Conservation (phyloP, 2,329 filamentous ascomycete species). For the Fusarium sp. region DNA sequence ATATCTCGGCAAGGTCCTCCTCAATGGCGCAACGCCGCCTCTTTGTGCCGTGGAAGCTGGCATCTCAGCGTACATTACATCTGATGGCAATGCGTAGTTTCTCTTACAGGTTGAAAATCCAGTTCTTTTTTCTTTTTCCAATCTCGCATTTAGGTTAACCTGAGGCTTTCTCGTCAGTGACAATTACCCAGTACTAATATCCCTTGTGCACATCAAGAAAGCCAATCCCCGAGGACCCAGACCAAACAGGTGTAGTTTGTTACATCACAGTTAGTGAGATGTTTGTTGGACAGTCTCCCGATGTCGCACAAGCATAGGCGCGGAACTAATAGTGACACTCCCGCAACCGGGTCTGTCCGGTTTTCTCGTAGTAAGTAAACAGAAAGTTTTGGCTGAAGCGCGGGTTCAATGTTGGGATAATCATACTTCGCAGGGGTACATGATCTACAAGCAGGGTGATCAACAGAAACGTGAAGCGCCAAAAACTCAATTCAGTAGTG, state of each 20-base stretch:
- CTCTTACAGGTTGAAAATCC: neutral
- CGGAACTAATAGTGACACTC: neutral
- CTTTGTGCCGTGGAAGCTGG: neutral
- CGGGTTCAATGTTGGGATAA: neutral
- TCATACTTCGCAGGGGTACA: neutral
- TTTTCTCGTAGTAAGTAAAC: neutral
- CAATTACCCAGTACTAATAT: neutral
- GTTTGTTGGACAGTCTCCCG: neutral
- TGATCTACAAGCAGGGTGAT: slow-evolving; percentile 15
- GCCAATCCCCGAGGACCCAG: neutral
- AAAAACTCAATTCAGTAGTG: neutral
- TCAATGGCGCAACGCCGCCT: slow-evolving; percentile 21
- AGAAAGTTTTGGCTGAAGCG: neutral
- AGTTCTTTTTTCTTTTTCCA: neutral
- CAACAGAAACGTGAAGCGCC: neutral
- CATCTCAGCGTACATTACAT: neutral
- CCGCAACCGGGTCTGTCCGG: neutral
- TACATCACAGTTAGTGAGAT: neutral
- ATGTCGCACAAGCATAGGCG: neutral
- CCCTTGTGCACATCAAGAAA: neutral
- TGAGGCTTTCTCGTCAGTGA: neutral
- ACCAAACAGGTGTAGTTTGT: neutral
- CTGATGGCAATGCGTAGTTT: neutral
- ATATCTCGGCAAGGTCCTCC: slow-evolving; percentile 15
- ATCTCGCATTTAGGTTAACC: neutral